Percentiles rank a stretch among this genome's conserved stretches.
Conservation (phyloP, 2,329 filamentous ascomycete genomes). For the Claviceps sp. region DNA sequence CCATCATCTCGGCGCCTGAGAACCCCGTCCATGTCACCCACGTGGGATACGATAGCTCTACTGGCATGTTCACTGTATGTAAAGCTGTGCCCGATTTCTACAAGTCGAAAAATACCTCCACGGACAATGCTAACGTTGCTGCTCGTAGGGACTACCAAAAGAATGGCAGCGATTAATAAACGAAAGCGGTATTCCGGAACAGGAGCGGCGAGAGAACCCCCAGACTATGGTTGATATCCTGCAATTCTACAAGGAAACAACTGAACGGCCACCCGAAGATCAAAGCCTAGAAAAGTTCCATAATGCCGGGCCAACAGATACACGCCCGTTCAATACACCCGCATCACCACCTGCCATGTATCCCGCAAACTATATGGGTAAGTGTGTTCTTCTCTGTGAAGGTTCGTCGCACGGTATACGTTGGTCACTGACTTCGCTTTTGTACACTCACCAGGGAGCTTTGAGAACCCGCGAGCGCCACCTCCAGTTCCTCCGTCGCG, state of each 20-base stretch:
- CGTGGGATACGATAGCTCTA: constrained; percentile 92
- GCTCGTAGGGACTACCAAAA: constrained; percentile 71
- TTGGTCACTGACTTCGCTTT: not conserved
- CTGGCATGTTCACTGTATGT: constrained; percentile 83
- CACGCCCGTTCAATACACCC: constrained; percentile 29
- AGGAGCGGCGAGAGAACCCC: constrained; percentile 89
- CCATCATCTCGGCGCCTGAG: constrained; percentile 92
- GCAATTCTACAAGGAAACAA: constrained; percentile 92
- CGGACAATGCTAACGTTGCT: constrained; percentile 7
- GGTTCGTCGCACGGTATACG: not conserved
- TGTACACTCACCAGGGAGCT: constrained; percentile 48
- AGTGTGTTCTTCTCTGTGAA: constrained; percentile 47
- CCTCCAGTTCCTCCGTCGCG: constrained; percentile 64
- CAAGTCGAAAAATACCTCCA: not conserved
- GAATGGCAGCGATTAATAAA: constrained; percentile 96
- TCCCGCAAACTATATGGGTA: constrained; percentile 41
- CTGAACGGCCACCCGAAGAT: constrained; percentile 66
- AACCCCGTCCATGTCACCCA: constrained; percentile 97
- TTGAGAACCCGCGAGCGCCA: constrained; percentile 89
- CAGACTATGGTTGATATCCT: constrained; percentile 94
- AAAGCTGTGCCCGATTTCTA: not conserved
- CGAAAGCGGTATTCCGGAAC: constrained; percentile 90
- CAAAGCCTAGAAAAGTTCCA: constrained; percentile 94
- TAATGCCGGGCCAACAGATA: constrained; percentile 54
- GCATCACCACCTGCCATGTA: constrained; percentile 41